Conservation (phyloP, 768 basidiomycete genomes). For the Cystofilobasidium bisporidii region DNA sequence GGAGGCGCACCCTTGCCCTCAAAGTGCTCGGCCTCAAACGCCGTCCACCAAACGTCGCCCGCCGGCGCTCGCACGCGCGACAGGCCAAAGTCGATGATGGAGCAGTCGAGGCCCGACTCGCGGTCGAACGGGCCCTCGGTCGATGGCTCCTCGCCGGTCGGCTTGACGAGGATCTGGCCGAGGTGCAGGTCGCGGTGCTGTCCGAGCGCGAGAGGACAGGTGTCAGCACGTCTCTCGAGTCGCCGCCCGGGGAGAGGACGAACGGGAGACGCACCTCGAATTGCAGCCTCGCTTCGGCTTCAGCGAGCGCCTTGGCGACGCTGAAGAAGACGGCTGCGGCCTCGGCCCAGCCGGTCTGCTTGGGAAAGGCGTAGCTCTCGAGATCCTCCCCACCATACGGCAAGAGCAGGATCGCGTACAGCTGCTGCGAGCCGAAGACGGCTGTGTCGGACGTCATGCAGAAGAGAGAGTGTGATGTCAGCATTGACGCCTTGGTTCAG, state of each 20-base stretch:
- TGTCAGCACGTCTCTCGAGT: too few species aligned
- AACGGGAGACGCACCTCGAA: constrained; percentile 65
- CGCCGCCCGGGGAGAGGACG: too few species aligned
- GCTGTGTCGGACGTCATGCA: constrained; percentile 49
- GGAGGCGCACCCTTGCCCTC: constrained; percentile 65
- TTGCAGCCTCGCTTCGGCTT: constrained; percentile 65
- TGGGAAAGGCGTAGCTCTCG: constrained; percentile 64
- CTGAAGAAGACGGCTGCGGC: constrained; percentile 88
- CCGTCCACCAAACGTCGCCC: constrained; percentile 56
- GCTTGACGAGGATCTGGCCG: constrained; percentile 83
- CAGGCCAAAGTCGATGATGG: constrained; percentile 89
- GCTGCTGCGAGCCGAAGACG: constrained; percentile 61
- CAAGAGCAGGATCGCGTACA: constrained; percentile 81
- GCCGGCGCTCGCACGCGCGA: constrained; percentile 57
- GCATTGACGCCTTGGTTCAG: background rate
- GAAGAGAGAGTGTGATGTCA: background rate
- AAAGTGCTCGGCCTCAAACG: constrained; percentile 79
- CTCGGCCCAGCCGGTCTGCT: constrained; percentile 59
- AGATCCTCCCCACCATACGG: constrained; percentile 85
- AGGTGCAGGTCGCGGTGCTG: constrained; percentile 99
- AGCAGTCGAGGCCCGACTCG: constrained; percentile 51
- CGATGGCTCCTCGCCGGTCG: constrained; percentile 36
- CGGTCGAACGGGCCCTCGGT: constrained; percentile 39
- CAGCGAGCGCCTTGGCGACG: constrained; percentile 61
- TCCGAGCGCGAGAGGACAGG: background rate